These are phyloP conservation scores for Cladosporium oxysporum DNA, from an alignment of 2,329 filamentous ascomycete genomes.

Conservation along the genomic window DNA sequence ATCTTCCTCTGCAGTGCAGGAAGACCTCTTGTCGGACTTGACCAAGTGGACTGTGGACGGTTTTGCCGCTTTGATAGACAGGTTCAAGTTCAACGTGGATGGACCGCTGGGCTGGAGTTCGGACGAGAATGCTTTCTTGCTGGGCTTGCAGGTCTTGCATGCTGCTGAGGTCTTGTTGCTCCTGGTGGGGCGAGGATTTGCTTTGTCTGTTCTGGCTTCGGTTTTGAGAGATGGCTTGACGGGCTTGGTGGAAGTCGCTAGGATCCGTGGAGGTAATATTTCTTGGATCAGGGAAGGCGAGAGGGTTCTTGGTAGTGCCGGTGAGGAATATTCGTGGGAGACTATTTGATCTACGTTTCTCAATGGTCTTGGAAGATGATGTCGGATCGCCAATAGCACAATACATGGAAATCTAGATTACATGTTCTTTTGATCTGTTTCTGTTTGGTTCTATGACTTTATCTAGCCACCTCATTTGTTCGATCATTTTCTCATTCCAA, in stretches of 20 bases:
- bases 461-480: not conserved
- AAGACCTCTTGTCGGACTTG: conserved; percentile 27
- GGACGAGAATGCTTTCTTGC: conserved; percentile 65
- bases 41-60: conserved; percentile 55
- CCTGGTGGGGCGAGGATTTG: not conserved
- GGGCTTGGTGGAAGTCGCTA: not conserved
- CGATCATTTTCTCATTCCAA: not conserved
- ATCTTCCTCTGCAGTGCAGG: conserved; percentile 29
- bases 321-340: not conserved
- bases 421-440: not conserved
- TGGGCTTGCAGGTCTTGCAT: conserved; percentile 53
- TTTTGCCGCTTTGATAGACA: conserved; percentile 46
- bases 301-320: conserved; percentile 31
- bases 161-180: conserved; percentile 43
- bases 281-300: conserved; percentile 42
- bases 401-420: not conserved
- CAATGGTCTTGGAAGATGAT: not conserved
- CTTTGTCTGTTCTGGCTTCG: not conserved
- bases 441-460: not conserved
- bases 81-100: conserved; percentile 49
- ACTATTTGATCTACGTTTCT: not conserved
- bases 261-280: conserved; percentile 30
- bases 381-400: not conserved
- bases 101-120: conserved; percentile 73
- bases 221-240: not conserved